Base-by-base conservation (phyloP, 768 basidiomycete genomes). In the Dioszegia hungarica region DNA sequence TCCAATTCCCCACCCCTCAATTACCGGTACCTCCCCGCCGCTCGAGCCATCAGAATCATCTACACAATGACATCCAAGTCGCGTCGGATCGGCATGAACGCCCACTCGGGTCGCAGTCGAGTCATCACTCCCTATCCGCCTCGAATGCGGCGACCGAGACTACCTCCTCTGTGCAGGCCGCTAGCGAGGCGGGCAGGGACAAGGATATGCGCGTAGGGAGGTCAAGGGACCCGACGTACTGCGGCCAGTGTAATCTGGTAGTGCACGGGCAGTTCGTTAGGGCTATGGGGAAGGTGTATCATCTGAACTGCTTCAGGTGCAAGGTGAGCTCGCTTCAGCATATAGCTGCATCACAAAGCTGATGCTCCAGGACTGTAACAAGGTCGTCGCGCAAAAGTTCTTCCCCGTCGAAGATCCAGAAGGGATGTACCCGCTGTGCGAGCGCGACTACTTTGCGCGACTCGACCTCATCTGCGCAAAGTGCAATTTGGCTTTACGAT, bases 301-400 rank as follows among this genome's bases (percentile, higher is more conserved):
- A 99, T 77, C 77, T 98, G n/a, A 88, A 89, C 66, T 99, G 95
- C 79, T 99, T 99, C 83, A 89, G 89, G 70, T 99, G 95, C 81
- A 83, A 90, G 83, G 94, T 95, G 68, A 64, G 87, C 27, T 37
- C 19, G 24, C 31, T 33, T 28, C 44, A 19, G 33, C 14, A 24
- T 15, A 11, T 24, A 20, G 27, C 12, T 12, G 14, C 12, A 44
- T 45, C n/a, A 33, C 0, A 20, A 41, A 27, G 54, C 49, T 57
- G 52, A 59, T 19, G 0, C 20, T 19, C 22, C 72, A 97, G 94
- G 95, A 99, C 74, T 99, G 95, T 71, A 87, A 89, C 66, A 86
- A 88, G 68, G 88, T 97, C 44, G 95, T 99, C 39, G 95, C 95
- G 27, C 88, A 89, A 59, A 99, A 98, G 76, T 99, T 99, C 80